These are phyloP conservation scores for Knoxia roxburghii DNA, from an alignment of 257 asterid genomes.

Conservation along the genomic window DNA sequence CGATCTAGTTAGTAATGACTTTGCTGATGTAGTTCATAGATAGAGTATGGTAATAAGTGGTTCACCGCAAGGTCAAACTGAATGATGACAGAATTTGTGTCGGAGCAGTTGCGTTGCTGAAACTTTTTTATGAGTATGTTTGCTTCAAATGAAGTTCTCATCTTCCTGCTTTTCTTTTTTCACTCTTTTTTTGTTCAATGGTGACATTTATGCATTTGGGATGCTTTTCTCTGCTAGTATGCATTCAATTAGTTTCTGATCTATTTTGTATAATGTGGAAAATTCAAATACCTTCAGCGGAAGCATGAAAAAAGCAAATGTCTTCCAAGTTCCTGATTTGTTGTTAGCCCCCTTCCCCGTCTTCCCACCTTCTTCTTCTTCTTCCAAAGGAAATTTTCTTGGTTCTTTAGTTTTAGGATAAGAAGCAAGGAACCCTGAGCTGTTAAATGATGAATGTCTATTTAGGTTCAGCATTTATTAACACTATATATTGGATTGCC, in stretches of 20 bases:
- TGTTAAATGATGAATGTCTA: background rate
- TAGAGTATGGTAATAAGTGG: conserved; percentile 14
- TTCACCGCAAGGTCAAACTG: conserved; percentile 13
- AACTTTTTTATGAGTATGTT: background rate
- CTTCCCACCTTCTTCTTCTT: too few relatives aligned
- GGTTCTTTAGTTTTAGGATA: background rate
- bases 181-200: background rate
- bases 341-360: too few relatives aligned
- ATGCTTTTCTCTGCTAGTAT: too few relatives aligned
- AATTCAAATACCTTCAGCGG: background rate
- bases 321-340: background rate
- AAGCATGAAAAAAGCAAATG: background rate
- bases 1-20: conserved; percentile 18
- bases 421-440: background rate
- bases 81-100: background rate
- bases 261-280: background rate
- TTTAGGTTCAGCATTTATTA: background rate
- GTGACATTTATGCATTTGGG: background rate
- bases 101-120: background rate
- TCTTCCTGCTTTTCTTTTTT: background rate
- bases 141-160: conserved; percentile 1
- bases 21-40: conserved; percentile 17
- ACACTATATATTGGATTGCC: background rate
- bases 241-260: too few relatives aligned
- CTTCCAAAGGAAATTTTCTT: background rate